These are phyloP conservation scores for Diospyros kaki DNA, from an alignment of 148 eudicot species.

Conservation along the genomic window DNA sequence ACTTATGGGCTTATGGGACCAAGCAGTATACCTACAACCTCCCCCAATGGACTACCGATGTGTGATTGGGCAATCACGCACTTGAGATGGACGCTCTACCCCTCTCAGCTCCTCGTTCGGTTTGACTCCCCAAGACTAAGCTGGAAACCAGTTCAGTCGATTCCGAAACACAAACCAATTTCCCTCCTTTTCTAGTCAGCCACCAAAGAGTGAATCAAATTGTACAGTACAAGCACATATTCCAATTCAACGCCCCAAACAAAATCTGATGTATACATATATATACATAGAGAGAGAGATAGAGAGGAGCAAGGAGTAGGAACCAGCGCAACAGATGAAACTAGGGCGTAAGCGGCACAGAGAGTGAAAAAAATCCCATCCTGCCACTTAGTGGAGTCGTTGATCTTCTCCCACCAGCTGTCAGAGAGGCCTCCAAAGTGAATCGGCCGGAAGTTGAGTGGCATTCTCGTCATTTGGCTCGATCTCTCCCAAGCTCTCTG, in stretches of 20 bases:
- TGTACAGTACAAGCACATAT: not conserved
- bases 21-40: too few relatives aligned
- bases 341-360: slow-evolving; percentile 62
- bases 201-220: too few relatives aligned
- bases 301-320: not conserved
- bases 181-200: too few relatives aligned
- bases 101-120: too few relatives aligned
- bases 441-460: slow-evolving; percentile 23
- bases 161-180: too few relatives aligned
- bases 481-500: not conserved
- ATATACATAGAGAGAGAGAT: not conserved
- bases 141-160: too few relatives aligned
- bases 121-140: too few relatives aligned
- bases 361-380: slow-evolving; percentile 76
- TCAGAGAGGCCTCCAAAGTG: slow-evolving; percentile 18
- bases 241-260: not conserved
- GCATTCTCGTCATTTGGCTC: slow-evolving; percentile 39
- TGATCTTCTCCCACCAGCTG: slow-evolving; percentile 71
- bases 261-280: not conserved
- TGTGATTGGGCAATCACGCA: too few relatives aligned
- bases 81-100: too few relatives aligned
- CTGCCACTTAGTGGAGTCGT: slow-evolving; percentile 73
- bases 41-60: too few relatives aligned
- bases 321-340: slow-evolving; percentile 75
- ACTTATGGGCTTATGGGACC: too few relatives aligned